Evolutionary conservation across 2,329 filamentous ascomycete species (phyloP), one percentile per base, ranked within the genome.

Genomic region (Tolypocladium sp.): DNA sequence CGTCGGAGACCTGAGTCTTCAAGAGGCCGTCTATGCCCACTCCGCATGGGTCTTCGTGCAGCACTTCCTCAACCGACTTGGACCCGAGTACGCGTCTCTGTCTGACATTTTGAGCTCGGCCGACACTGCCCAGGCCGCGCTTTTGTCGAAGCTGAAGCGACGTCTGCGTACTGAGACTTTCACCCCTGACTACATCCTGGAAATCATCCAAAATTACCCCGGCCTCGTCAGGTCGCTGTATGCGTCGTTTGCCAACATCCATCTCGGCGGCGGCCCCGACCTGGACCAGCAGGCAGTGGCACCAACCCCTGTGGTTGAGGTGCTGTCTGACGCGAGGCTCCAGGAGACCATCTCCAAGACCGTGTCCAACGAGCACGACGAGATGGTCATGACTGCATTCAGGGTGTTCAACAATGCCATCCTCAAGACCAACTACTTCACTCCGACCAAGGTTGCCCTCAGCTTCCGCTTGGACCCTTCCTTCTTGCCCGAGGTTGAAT

Each of bases 321-420:
- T 94, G n/a, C 77, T 95, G 30, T 89, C 87, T 10, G 89, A 94
- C 64, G 79, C 79, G 25, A 83, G 85, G 68, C 81, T 96, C 44
- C 87, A 90, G 73, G 85, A 89, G 56, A 80, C 88, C 65, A 94
- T 96, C 69, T 83, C 88, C 61, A 88, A 85, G 70, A 89, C 88
- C n/a, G 88, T 91, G 22, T 83, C 82, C 61, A 97, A 96, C 69
- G 93, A 99, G 77, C 92, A 99, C 75, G 92, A 99, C 70, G 89
- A 93, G 71, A 95, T 97, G 87, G 94, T 99, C 66, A 95, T 99
- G 91, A 91, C 87, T 49, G 91, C 92, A 20, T 97, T 99, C 84
- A 87, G 91, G 58, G 87, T 94, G 63, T 99, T 99, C 85, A 99
- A 99, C 80, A 87, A 85, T 60, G 86, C 90, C 54, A 87, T 97